Evolutionary conservation across 306 rosid species (phyloP), one percentile per base, ranked within the genome.

Genomic region (Vigna angularis): DNA sequence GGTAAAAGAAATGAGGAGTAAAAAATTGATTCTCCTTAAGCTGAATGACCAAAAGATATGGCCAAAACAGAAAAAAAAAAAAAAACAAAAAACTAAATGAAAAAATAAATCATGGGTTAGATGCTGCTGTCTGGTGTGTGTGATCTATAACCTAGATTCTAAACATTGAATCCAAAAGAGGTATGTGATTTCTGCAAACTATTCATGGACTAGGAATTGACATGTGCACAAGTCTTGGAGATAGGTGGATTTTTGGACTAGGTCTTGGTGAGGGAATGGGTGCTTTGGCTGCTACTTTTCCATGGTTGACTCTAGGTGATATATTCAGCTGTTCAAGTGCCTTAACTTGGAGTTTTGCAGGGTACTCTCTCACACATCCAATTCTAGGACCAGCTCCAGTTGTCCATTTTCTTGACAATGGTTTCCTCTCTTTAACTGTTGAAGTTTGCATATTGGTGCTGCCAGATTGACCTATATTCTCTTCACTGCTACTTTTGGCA

Each of bases 231-330:
- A 90, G 85, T 74, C 84, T 88, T 12, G 96, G 93, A n/a, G 96
- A 93, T 5, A 89, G 66, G 57, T 81, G 96, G 44, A 93, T 4
- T 58, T 88, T 85, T 59, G 93, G 92, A 85, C 89, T 86, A 7
- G 93, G 93, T 32, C 97, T 91, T 44, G 96, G 90, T 1, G 97
- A 90, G 15, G 97, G 98, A 9, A 89, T 85, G 2, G 97, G 93
- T 15, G 72, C 62, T 74, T 64, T 86, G 30, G 38, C 16, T 16
- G 59, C 66, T 70, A 62, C 52, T 73, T 62, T 79, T 82, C 63
- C 87, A 16, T 20, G 40, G 72, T 34, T 83, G 81, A 70, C 77
- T 44, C 87, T 88, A 0, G 96, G 96, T 7, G 97, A 92, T 8
- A 90, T 78, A 57, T 90, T 84, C 45, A 93, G 88, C 8, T 91